These are phyloP conservation scores for Cyberlindnera euphorbiae DNA, from an alignment of 805 yeast species.

Conservation along the genomic window DNA sequence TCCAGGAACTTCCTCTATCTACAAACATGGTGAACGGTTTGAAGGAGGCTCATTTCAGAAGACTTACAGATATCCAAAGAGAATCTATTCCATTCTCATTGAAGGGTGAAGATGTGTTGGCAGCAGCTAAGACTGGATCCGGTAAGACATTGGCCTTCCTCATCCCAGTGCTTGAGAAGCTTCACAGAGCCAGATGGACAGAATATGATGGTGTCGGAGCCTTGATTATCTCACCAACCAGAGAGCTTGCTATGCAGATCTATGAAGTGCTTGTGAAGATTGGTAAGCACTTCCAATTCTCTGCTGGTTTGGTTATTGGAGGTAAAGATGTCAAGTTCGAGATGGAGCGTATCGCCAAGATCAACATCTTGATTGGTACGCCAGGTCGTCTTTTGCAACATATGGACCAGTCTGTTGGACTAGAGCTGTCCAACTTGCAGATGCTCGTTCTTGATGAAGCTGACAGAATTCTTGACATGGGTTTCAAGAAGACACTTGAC, in stretches of 20 bases:
- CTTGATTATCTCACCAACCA: constrained; percentile 62
- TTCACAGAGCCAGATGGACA: constrained; percentile 39
- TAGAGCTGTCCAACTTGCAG: constrained; percentile 62
- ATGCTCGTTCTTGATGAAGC: constrained; percentile 88
- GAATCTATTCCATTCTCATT: constrained; percentile 72
- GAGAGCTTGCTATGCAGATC: constrained; percentile 71
- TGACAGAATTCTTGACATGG: constrained; percentile 77
- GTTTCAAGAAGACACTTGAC: constrained; percentile 67
- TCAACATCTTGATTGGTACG: constrained; percentile 83
- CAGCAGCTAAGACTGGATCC: constrained; percentile 95
- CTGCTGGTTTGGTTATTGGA: constrained; percentile 64
- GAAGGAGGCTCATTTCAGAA: constrained; percentile 69
- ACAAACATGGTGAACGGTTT: constrained; percentile 63
- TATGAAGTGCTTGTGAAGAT: constrained; percentile 59
- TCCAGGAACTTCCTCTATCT: constrained; percentile 76
- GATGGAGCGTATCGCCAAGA: constrained; percentile 54
- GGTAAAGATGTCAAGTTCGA: constrained; percentile 68
- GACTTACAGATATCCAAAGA: constrained; percentile 82
- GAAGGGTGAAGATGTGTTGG: constrained; percentile 86
- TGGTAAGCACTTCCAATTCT: constrained; percentile 53
- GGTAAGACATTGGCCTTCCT: constrained; percentile 91
- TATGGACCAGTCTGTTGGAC: constrained; percentile 54
- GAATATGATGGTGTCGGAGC: constrained; percentile 49
- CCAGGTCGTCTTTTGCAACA: constrained; percentile 89
- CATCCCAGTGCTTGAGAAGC: constrained; percentile 74